These are phyloP conservation scores for Umbilicus rupestris DNA, from an alignment of 164 flowering plant genomes.

Conservation along the genomic window DNA sequence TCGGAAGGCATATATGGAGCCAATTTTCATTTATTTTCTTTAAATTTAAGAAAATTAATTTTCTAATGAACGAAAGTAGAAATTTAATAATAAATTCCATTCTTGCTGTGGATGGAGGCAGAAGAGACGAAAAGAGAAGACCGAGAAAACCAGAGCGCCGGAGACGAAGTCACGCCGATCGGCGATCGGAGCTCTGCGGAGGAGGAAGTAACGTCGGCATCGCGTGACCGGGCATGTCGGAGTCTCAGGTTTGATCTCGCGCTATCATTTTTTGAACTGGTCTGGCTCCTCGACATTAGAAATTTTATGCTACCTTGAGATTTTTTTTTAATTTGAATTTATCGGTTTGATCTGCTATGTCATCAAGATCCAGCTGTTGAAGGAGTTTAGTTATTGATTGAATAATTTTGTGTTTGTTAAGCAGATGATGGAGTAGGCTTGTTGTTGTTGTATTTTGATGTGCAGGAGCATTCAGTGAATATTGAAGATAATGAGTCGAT, in stretches of 20 bases:
- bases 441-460: not conserved
- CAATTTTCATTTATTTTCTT: not conserved
- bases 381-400: not conserved
- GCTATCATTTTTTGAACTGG: not conserved
- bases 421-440: not conserved
- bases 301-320: no score
- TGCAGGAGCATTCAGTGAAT: slow-evolving; percentile 33
- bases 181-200: not conserved
- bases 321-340: no score
- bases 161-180: not conserved
- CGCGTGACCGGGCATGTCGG: not conserved
- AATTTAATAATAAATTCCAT: not conserved
- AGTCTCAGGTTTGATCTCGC: not conserved
- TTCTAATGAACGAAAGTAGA: no score
- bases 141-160: not conserved
- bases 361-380: not conserved
- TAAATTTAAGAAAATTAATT: no score
- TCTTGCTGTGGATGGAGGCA: no score
- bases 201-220: not conserved
- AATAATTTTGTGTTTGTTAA: not conserved
- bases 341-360: not conserved
- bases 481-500: slow-evolving; percentile 42
- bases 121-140: not conserved
- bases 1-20: no score
- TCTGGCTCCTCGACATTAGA: no score